Base-by-base conservation (phyloP, 2,329 filamentous ascomycete genomes). In the Claviceps cyperi region DNA sequence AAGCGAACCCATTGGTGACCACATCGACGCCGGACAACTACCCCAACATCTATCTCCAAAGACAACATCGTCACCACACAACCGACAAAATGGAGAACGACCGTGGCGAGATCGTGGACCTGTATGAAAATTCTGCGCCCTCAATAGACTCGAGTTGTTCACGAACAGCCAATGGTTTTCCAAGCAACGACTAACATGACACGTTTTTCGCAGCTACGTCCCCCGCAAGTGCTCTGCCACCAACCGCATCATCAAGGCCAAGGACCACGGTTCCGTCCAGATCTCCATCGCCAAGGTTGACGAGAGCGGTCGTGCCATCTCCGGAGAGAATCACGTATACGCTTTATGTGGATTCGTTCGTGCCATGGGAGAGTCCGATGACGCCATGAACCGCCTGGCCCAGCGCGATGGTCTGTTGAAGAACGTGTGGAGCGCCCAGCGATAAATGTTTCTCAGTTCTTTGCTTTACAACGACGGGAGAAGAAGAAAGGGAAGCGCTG, bases 161-260 rank as follows among this genome's bases (percentile, higher is more conserved):
- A 21, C 19, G 11, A 41, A 22, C 2, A 22, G 3, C 46, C 44
- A 54, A 32, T 43, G 28, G 9, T 19, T 28, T 11, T 46, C 51
- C 51, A 57, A 54, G 55, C 54, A 58, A 59, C 64, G n/a, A 36
- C 43, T 46, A 46, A 46, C 43, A 46, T 36, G 28, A 46, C 6
- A 57, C 58, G 39, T 48, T 41, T 21, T 55, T 51, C 52, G 46
- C 69, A 94, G 88, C 72, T 94, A 94, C 83, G 86, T 95, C 80
- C 89, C 89, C 71, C 88, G 91, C 80, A 97, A 96, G 80, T 97
- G 91, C 86, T 88, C 81, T 73, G 90, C 90, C 65, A 95, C 91
- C 73, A 94, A 94, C 87, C 88, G 92, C 77, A 96, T 97, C 81
- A 97, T 98, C 84, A 96, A 96, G 80, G 89, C 92, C 79, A 96